Conservation (phyloP, 2,329 filamentous ascomycete species). For the Coniochaeta sp. region DNA sequence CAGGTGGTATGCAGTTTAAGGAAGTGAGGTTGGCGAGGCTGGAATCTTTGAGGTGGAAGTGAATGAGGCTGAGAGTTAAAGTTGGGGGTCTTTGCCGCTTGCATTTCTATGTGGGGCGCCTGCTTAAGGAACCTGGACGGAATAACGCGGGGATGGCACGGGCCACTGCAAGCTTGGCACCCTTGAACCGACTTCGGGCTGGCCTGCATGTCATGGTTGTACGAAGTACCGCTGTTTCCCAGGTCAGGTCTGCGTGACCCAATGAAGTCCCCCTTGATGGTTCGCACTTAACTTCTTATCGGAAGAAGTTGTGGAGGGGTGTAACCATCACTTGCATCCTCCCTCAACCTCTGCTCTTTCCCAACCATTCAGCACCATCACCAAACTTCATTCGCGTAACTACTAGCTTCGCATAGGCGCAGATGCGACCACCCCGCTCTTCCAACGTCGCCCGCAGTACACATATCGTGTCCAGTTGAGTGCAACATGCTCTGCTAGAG, state of each 20-base stretch:
- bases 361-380: too few relatives aligned
- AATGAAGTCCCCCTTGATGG: too few relatives aligned
- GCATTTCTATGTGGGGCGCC: not conserved
- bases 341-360: too few relatives aligned
- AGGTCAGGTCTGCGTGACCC: too few relatives aligned
- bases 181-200: not conserved
- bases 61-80: conserved; percentile 3
- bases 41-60: not conserved
- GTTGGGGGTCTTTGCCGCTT: not conserved
- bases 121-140: too few relatives aligned
- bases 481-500: conserved; percentile 3
- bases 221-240: not conserved
- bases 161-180: not conserved
- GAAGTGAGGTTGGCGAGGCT: conserved; percentile 4
- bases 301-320: too few relatives aligned
- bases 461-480: conserved; percentile 1
- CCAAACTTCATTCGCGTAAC: too few relatives aligned
- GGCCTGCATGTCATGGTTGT: not conserved
- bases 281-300: too few relatives aligned
- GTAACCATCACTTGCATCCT: not conserved
- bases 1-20: too few relatives aligned
- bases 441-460: not conserved
- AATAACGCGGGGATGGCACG: not conserved
- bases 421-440: not conserved
- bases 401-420: not conserved